A percentile compares a stretch with the other conserved stretches of the same genome.
Evolutionary conservation across 768 basidiomycete genomes (phyloP).

Genomic region (Serendipita indica): DNA sequence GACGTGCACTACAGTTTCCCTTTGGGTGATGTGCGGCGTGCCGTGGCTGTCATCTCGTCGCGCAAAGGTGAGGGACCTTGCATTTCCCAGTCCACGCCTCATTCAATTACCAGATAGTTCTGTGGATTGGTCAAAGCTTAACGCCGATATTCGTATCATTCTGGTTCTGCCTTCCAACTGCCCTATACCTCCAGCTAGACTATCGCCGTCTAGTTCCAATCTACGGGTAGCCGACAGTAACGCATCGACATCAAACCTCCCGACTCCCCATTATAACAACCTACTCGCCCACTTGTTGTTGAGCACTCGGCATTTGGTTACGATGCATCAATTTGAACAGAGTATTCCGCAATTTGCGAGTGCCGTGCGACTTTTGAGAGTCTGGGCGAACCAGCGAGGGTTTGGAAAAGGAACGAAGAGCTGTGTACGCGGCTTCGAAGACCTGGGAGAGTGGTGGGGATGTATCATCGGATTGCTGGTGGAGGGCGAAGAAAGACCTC

Average conservation of each 20-base stretch:
- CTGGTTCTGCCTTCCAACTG: slow-evolving; percentile 44
- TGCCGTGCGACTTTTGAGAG: slow-evolving; percentile 60
- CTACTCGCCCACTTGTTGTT: slow-evolving; percentile 30
- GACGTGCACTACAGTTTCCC: slow-evolving; percentile 48
- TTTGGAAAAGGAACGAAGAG: slow-evolving; percentile 37
- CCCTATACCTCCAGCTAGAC: slow-evolving; percentile 48
- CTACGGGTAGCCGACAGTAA: slow-evolving; percentile 28
- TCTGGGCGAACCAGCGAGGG: slow-evolving; percentile 85
- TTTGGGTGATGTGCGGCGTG: slow-evolving; percentile 46
- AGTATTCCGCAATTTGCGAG: slow-evolving; percentile 47
- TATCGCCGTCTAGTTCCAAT: slow-evolving; percentile 66
- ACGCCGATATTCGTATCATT: slow-evolving; percentile 59
- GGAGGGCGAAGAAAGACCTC: slow-evolving; percentile 46
- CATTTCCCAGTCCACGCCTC: background rate
- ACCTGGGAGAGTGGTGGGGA: slow-evolving; percentile 44
- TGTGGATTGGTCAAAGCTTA: slow-evolving; percentile 49
- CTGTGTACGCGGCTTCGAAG: slow-evolving; percentile 58
- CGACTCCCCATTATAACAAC: slow-evolving; percentile 22
- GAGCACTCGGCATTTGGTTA: slow-evolving; percentile 36
- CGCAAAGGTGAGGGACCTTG: slow-evolving; percentile 30
- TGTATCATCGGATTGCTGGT: slow-evolving; percentile 45
- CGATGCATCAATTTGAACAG: slow-evolving; percentile 36
- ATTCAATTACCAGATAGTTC: slow-evolving; percentile 27
- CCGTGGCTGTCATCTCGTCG: slow-evolving; percentile 47
- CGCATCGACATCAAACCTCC: slow-evolving; percentile 8